Percentiles rank a stretch among this genome's conserved stretches.
Evolutionary conservation across 1,284 basidiomycete species (phyloP).

Genomic region (Chiua sp.): DNA sequence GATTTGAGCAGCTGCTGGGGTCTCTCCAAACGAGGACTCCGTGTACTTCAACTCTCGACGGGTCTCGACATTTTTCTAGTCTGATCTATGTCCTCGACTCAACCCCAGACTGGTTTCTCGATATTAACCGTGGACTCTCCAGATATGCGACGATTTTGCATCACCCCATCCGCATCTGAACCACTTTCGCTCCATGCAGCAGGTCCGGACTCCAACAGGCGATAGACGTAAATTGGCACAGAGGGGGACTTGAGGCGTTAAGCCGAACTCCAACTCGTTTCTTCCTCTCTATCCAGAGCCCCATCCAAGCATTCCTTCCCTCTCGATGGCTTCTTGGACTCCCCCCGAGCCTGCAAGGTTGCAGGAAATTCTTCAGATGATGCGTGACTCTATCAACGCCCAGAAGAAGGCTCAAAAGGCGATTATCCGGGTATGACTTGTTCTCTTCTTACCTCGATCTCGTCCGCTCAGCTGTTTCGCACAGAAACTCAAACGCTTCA

Average conservation of each 20-base stretch:
- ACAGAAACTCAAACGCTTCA: slow-evolving; percentile 90
- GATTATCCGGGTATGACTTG: slow-evolving; percentile 72
- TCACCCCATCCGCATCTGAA: background rate
- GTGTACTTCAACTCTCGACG: too few species aligned
- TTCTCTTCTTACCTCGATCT: slow-evolving; percentile 22
- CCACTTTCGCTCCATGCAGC: background rate
- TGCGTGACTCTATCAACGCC: slow-evolving; percentile 82
- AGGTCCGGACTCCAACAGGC: background rate
- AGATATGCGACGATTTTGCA: background rate
- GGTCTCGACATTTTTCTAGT: too few species aligned
- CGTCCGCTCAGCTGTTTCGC: slow-evolving; percentile 27
- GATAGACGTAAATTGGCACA: background rate
- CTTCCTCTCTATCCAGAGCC: slow-evolving; percentile 33
- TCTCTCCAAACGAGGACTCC: too few species aligned
- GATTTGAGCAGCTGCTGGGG: too few species aligned
- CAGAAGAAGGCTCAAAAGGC: slow-evolving; percentile 69
- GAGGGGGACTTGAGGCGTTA: background rate
- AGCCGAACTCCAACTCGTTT: background rate
- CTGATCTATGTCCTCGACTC: too few species aligned
- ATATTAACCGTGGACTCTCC: background rate
- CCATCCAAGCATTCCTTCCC: slow-evolving; percentile 17
- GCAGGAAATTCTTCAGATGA: slow-evolving; percentile 85
- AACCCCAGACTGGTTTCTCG: too few species aligned
- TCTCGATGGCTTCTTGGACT: slow-evolving; percentile 67
- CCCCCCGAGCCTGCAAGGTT: slow-evolving; percentile 80